These are phyloP conservation scores for Fusarium nematophilum DNA, from an alignment of 2,329 filamentous ascomycete species.

Conservation along the genomic window DNA sequence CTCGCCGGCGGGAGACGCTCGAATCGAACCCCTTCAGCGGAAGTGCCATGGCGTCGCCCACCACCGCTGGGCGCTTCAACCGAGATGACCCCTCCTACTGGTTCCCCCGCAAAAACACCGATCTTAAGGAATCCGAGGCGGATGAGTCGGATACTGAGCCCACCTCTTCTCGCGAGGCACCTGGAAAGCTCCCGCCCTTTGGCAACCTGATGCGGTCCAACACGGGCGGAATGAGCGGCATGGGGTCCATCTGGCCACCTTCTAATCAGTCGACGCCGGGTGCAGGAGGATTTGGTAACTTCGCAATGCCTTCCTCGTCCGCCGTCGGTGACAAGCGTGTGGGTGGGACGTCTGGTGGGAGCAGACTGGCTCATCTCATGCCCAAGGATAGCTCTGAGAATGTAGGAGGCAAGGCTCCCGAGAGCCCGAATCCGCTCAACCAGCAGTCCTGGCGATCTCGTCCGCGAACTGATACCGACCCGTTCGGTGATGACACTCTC, in stretches of 20 bases:
- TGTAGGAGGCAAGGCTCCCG: conserved; percentile 61
- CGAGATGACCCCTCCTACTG: conserved; percentile 72
- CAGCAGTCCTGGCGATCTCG: conserved; percentile 67
- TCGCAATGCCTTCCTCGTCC: conserved; percentile 72
- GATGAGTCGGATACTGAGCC: conserved; percentile 59
- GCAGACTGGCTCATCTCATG: conserved; percentile 86
- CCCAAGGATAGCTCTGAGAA: conserved; percentile 81
- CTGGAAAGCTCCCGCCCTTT: conserved; percentile 52
- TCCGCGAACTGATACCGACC: conserved; percentile 78
- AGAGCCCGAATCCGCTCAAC: conserved; percentile 56
- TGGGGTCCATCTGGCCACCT: conserved; percentile 57
- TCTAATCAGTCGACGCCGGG: conserved; percentile 71
- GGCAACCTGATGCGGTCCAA: conserved; percentile 65
- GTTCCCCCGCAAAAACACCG: conserved; percentile 65
- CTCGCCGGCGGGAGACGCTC: conserved; percentile 83
- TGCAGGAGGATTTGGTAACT: conserved; percentile 88
- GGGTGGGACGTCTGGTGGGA: conserved; percentile 77
- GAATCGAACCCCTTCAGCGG: conserved; percentile 74
- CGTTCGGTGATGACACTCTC: conserved; percentile 75
- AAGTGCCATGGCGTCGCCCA: conserved; percentile 69
- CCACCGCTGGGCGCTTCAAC: conserved; percentile 66
- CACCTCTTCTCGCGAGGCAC: conserved; percentile 44
- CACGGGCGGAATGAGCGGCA: conserved; percentile 60
- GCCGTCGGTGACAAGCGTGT: conserved; percentile 78
- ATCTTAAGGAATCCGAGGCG: conserved; percentile 67